Evolutionary conservation across 2,329 filamentous ascomycete species (phyloP).

Genomic region (Diaporthe destruens): DNA sequence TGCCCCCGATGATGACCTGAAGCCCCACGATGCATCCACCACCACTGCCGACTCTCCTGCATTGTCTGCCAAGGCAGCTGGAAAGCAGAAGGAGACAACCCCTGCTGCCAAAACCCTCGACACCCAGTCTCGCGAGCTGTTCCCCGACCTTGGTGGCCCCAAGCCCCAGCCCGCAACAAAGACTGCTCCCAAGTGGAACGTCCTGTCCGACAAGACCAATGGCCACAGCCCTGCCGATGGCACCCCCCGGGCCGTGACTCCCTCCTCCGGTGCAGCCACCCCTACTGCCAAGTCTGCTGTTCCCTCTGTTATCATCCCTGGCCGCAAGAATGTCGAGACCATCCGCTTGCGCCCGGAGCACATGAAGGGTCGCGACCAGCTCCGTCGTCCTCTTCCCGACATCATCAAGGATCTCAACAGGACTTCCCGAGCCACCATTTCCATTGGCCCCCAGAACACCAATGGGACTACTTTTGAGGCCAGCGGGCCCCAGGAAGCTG

Average conservation of each 20-base stretch:
- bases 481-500: slow-evolving; percentile 84
- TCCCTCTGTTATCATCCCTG: slow-evolving; percentile 80
- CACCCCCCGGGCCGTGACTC: slow-evolving; percentile 71
- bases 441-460: slow-evolving; percentile 78
- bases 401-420: slow-evolving; percentile 93
- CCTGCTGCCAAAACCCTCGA: slow-evolving; percentile 68
- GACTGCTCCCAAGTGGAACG: slow-evolving; percentile 82
- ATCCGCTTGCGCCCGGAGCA: slow-evolving; percentile 81
- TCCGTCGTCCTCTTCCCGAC: slow-evolving; percentile 88
- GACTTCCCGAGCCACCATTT: slow-evolving; percentile 87
- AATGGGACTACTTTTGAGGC: slow-evolving; percentile 86
- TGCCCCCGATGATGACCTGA: slow-evolving; percentile 78
- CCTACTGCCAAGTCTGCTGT: slow-evolving; percentile 56
- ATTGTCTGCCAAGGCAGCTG: slow-evolving; percentile 73
- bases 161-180: slow-evolving; percentile 76
- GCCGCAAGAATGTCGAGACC: slow-evolving; percentile 79
- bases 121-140: slow-evolving; percentile 89
- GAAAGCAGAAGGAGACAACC: slow-evolving; percentile 70
- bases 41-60: slow-evolving; percentile 60
- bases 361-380: slow-evolving; percentile 79
- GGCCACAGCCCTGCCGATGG: slow-evolving; percentile 67
- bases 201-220: slow-evolving; percentile 65
- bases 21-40: slow-evolving; percentile 54
- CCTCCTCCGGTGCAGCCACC: slow-evolving; percentile 70
- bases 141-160: slow-evolving; percentile 85